phyloP scores from a whole-genome alignment of 495 filamentous ascomycete species.

The Bryoglossum gracile region DNA sequence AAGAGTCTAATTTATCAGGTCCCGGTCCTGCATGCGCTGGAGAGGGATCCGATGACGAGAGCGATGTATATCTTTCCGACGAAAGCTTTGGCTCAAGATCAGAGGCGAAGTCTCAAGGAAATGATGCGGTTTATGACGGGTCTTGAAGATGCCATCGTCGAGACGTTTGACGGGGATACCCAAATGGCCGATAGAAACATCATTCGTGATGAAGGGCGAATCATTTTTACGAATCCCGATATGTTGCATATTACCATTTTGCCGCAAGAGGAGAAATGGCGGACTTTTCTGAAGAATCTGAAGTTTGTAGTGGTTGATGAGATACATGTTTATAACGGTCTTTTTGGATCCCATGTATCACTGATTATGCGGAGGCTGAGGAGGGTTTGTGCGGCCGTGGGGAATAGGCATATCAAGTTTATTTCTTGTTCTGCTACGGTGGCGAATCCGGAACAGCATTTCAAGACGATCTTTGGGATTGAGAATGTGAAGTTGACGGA shows the following conservation, averaged over 20 bases:
- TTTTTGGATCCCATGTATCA: conserved; percentile 90
- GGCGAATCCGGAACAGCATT: conserved; percentile 87
- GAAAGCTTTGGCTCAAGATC: conserved; percentile 94
- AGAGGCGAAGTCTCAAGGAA: conserved; percentile 80
- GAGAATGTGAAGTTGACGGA: conserved; percentile 69
- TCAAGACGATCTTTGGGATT: conserved; percentile 89
- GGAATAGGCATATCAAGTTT: conserved; percentile 83
- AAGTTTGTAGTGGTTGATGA: conserved; percentile 78
- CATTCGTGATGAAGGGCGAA: conserved; percentile 81
- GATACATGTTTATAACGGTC: conserved; percentile 91
- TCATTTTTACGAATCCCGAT: conserved; percentile 98
- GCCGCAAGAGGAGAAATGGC: conserved; percentile 85
- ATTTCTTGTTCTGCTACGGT: conserved; percentile 97
- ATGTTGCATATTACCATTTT: conserved; percentile 96
- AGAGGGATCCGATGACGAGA: conserved; percentile 64
- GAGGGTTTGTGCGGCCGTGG: conserved; percentile 83
- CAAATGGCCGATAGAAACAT: conserved; percentile 66
- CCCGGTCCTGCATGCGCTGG: conserved; percentile 82
- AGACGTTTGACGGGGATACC: conserved; percentile 96
- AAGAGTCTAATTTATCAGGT: conserved; percentile 97
- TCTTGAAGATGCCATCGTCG: conserved; percentile 68
- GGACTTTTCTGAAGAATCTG: conserved; percentile 79
- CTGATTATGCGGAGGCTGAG: conserved; percentile 90
- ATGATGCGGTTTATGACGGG: conserved; percentile 72
- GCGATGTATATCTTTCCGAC: conserved; percentile 99